Base-by-base conservation (phyloP, 306 rosid genomes). In the Aeschynomene evenia region DNA sequence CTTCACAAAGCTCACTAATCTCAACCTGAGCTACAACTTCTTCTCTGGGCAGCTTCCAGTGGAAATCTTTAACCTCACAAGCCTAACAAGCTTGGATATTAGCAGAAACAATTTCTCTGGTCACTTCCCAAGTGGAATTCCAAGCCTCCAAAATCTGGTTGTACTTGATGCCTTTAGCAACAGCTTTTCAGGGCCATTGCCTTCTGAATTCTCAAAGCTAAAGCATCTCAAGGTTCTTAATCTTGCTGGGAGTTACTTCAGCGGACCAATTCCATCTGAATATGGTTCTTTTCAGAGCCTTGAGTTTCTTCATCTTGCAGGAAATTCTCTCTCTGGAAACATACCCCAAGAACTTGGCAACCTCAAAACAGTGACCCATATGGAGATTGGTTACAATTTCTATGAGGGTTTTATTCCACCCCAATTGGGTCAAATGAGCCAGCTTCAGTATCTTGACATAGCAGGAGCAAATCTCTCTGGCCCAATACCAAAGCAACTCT, bases 71-170 rank as follows among this genome's bases (percentile, higher is more conserved):
- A 87, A 85, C 80, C 96, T 90, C 75, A 81, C 88, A 6, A 81
- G 55, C 73, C 82, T 94, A 4, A 76, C 50, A 78, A 85, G 68
- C 66, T 77, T 94, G 82, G 96, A 88, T 45, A 82, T 94, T 14
- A 88, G 96, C 71, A 85, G 92, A 57, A 94, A 94, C 89, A 90
- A 90, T 63, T 90, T 94, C 68, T 88, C 98, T 7, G 97, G 97
- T 49, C 81, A 59, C 7, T 94, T 94, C 58, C 96, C 97, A 0
- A 52, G 57, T 4, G 95, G 96, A 45, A 70, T 84, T 80, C 77
- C 84, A 4, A 63, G 71, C 4, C 89, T 93, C 22, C 62, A 28
- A 62, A 82, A 76, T 42, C 63, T 94, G 69, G 59, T 67, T 63
- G 81, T 85, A 39, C 76, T 90, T 45, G 98, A 88, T 66, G 98